A percentile compares a stretch with the other conserved stretches of the same genome.
These are phyloP conservation scores for Backusella liffmaniae DNA, from an alignment of 192 early-diverging fungal genomes.

Conservation along the genomic window DNA sequence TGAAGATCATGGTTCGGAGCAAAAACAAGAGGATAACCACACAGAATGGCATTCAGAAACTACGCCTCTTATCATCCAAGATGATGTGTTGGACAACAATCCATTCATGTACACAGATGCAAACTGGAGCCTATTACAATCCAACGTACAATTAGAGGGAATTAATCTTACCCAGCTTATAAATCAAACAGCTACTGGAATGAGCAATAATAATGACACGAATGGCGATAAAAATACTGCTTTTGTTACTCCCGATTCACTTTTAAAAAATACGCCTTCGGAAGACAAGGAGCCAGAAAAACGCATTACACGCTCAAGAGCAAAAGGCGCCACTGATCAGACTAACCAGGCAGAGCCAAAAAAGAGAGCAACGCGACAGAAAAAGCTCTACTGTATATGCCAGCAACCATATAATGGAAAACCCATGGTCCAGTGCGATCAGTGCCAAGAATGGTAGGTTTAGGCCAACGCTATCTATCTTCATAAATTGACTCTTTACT, in stretches of 20 bases:
- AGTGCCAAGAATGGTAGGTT: constrained; percentile 70
- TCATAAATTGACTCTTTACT: not conserved
- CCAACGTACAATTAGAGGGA: not conserved
- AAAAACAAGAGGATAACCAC: not conserved
- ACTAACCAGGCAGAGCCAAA: not conserved
- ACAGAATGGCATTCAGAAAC: constrained; percentile 4
- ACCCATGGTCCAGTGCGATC: constrained; percentile 78
- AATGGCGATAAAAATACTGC: not conserved
- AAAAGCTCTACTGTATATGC: constrained; percentile 72
- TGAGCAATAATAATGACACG: not conserved
- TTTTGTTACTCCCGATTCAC: not conserved
- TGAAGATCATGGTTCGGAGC: not conserved
- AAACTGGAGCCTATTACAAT: not conserved
- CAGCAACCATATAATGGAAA: constrained; percentile 64
- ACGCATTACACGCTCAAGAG: constrained; percentile 8
- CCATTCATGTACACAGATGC: constrained; percentile 7
- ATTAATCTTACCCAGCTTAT: not conserved
- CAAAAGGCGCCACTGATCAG: not conserved
- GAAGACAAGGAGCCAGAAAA: not conserved
- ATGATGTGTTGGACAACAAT: not conserved
- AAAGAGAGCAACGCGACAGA: constrained; percentile 20
- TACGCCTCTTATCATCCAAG: not conserved
- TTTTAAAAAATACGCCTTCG: not conserved
- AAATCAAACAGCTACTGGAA: not conserved
- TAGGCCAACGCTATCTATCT: too few species aligned